A percentile compares a stretch with the other conserved stretches of the same genome.
Evolutionary conservation across 495 filamentous ascomycete species (phyloP).

Genomic region (Penicillium ochrochloron): DNA sequence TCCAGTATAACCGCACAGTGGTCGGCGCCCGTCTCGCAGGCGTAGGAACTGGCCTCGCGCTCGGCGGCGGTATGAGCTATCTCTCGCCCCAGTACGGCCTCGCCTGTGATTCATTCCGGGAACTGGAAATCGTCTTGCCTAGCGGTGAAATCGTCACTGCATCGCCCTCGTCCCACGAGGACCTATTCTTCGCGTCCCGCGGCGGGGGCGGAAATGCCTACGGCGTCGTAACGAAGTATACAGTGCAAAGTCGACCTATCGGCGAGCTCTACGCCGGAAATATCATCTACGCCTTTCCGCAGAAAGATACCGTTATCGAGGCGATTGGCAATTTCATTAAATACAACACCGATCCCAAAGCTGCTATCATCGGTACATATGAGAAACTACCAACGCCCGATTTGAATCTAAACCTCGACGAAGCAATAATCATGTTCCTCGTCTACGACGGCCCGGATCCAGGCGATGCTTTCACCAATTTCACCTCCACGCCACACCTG

Average conservation of each 20-base stretch:
- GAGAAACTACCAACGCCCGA: conserved; percentile 34
- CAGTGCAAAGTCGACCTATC: conserved; percentile 32
- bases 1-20: conserved; percentile 36
- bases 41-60: conserved; percentile 39
- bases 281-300: conserved; percentile 33
- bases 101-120: conserved; percentile 40
- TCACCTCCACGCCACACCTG: conserved; percentile 34
- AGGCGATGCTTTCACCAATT: conserved; percentile 35
- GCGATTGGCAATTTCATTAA: conserved; percentile 37
- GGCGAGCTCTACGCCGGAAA: conserved; percentile 39
- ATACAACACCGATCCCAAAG: conserved; percentile 42
- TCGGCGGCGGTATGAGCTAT: conserved; percentile 42
- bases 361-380: conserved; percentile 39
- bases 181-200: conserved; percentile 62
- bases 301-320: conserved; percentile 31
- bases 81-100: conserved; percentile 44
- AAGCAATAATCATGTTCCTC: conserved; percentile 42
- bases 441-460: conserved; percentile 41
- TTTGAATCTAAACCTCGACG: conserved; percentile 35
- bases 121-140: conserved; percentile 54
- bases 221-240: conserved; percentile 48
- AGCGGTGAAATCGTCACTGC: conserved; percentile 54
- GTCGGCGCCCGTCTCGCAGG: conserved; percentile 39
- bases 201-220: conserved; percentile 58
- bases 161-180: conserved; percentile 51